Percentiles rank a stretch among this genome's conserved stretches.
phyloP scores from a whole-genome alignment of 306 rosid genomes.

The Styphnolobium japonicum region DNA sequence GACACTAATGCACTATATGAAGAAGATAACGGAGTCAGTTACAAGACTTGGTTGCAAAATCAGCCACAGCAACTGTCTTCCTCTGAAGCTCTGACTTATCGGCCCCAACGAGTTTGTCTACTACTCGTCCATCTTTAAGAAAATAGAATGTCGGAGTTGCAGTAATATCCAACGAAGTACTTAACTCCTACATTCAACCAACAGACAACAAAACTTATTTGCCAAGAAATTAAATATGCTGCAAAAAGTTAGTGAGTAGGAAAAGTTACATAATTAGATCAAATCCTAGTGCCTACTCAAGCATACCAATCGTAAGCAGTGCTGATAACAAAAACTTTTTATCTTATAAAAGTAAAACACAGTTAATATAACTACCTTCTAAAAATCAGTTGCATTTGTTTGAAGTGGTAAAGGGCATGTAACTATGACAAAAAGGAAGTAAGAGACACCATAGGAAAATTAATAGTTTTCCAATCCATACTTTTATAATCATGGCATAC shows the following conservation, averaged over 20 bases:
- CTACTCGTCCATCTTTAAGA: slow-evolving; percentile 55
- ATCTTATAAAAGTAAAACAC: not conserved
- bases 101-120: slow-evolving; percentile 70
- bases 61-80: slow-evolving; percentile 47
- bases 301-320: slow-evolving; percentile 23
- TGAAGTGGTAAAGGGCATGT: not conserved
- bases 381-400: not conserved
- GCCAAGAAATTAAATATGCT: not conserved
- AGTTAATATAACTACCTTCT: not conserved
- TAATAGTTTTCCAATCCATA: not conserved
- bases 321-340: too few species aligned
- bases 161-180: slow-evolving; percentile 64
- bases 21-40: slow-evolving; percentile 8
- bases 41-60: not conserved
- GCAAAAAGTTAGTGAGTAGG: not conserved
- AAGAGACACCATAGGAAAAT: not conserved
- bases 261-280: not conserved
- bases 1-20: not conserved
- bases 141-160: slow-evolving; percentile 77
- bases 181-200: slow-evolving; percentile 48
- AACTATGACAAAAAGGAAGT: not conserved
- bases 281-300: not conserved
- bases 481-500: not conserved
- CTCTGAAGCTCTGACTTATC: slow-evolving; percentile 58
- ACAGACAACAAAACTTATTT: not conserved